Evolutionary conservation across 169 alveolate species (phyloP), one percentile per base, ranked within the genome.

Genomic region (Eimeria sp.): DNA sequence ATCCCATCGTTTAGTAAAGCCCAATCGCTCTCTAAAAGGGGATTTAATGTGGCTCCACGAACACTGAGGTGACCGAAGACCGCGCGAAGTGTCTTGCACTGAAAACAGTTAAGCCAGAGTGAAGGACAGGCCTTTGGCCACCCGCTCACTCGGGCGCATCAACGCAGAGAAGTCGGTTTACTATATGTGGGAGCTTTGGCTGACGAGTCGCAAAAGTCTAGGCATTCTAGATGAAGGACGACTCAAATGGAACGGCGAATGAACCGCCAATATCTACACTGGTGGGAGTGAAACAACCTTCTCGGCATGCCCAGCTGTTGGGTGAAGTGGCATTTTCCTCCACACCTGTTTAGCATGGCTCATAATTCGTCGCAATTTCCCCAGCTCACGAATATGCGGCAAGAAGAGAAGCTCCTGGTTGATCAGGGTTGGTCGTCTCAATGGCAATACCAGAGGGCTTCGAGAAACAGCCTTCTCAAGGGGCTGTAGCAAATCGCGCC

Each of bases 21-120:
- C 16, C 84, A 47, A 14, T 40, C 63, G 11, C 65, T 83, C 72
- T 87, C 94, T 27, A 65, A 34, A 65, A n/a, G 25, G 34, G 83
- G 67, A 58, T 47, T 65, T 61, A 87, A 3, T 20, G 82, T 11
- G 6, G 94, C 94, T 43, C 94, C 94, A 61, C 94, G 94, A 61
- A 87, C 54, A 51, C 84, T 87, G 51, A 87, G 65, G 70, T 87
- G 94, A 34, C 94, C 94, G 54, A 87, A 87, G n/a, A 87, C 67
- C n/a, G 94, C 94, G 83, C 94, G 94, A 25, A 87, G 82, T n/a
- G 94, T 87, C 65, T 61, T 61, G 49, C 94, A 87, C 94, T 87
- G 94, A 43, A 25, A 87, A 57, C 89, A 80, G 89, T 57, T n/a
- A 18, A 49, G 45, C 34, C 22, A n/a, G 51, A 47, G 89, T 16